Base-by-base conservation (phyloP, 306 rosid species). In the Chamaecrista fasciculata region DNA sequence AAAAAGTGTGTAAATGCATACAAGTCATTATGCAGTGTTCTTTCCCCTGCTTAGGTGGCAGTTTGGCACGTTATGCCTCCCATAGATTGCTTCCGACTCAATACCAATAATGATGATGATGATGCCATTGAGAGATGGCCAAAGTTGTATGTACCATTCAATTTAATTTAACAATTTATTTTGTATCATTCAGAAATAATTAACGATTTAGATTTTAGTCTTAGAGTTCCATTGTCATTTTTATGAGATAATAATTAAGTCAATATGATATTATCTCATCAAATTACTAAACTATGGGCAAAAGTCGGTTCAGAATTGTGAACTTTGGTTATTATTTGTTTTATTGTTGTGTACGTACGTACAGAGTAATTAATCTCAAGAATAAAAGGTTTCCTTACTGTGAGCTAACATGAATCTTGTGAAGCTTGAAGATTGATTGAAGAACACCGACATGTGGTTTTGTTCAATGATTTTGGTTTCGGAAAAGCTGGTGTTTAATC, bases 1-100 rank as follows among this genome's bases (percentile, higher is more conserved):
- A 87, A 78, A 71, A 56, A 29, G 1, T 84, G 89, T 75, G 77
- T 77, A 8, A 66, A 48, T 67, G 87, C 92, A 1, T 87, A 80
- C 84, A 82, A 80, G 6, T 84, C 92, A 10, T 63, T 86, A 73
- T 80, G 84, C 75, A 47, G 62, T 19, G 84, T 71, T 8, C 72
- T 84, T 16, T 71, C 87, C 55, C 71, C 84, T 0, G 76, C 84
- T 14, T 81, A 65, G 33, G 49, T 34, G 72, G 49, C 62, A 48
- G 58, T 9, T 12, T 21, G 59, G 43, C 71, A 71, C 19, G 64
- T 25, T 25, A 62, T 56, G 70, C 74, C 50, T 59, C 36, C 42
- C 34, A 63, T 6, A 26, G 39, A 15, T 15, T 40, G 34, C 43
- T 61, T 61, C 65, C 46, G 18, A 11, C 26, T 28, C 52, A 55